Base-by-base conservation (phyloP, 106 monocot genomes). In the Acorus calamus region DNA sequence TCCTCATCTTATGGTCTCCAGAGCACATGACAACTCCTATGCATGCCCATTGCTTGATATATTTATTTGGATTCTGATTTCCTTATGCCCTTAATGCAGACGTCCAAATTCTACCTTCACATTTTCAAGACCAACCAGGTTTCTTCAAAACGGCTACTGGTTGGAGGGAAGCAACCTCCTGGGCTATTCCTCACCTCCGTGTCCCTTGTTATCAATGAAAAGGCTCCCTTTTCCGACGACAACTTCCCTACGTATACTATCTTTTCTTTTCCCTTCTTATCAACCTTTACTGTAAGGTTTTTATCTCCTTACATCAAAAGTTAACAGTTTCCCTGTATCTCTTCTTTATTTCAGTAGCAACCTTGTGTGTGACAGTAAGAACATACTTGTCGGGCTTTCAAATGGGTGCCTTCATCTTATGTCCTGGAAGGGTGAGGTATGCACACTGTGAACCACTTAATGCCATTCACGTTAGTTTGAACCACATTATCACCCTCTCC, bases 391-490 rank as follows among this genome's bases (percentile, higher is more conserved):
- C 66, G 98, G 98, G 52, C 83, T 88, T 59, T 83, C 87, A 44
- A 79, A 92, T 79, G 92, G 92, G 8, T 69, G 72, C 48, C 60
- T 98, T 63, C 82, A 80, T 52, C 74, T 77, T 64, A 44, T 84
- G 3, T 88, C 85, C 12, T 98, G 98, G 98, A 98, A 83, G 69
- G 91, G 83, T 14, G 98, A 98, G 88, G 98, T 98, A 80, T n/a
- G 8, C 28, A 0, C 28, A 28, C 28, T 1, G 28, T 28, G 28
- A 28, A 28, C 28, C 28, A 28, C 1, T 28, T 28, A 28, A 28
- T 28, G 28, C 28, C 28, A 28, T 28, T 28, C 1, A 1, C 28
- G 28, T 28, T 28, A 28, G 28, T 28, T 28, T 1, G n/a, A n/a
- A n/a, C n/a, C n/a, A n/a, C n/a, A 28, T 28, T 28, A 28, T 28